phyloP scores from a whole-genome alignment of 768 basidiomycete species.

The Phlegmacium glaucopus region DNA sequence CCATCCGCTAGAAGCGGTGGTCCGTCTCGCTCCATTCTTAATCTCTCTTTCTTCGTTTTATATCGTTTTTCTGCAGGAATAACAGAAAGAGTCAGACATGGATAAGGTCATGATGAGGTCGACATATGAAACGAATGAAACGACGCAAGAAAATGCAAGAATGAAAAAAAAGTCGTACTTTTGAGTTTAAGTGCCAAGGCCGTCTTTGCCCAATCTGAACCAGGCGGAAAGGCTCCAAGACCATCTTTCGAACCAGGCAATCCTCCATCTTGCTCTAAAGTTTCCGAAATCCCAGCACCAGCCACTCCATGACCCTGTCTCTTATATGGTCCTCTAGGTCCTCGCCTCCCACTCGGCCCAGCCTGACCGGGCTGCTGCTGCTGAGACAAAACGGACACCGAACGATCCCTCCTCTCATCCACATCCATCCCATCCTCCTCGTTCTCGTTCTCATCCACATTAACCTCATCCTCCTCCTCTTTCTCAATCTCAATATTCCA shows the following conservation, averaged over 20 bases:
- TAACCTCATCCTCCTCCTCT: conserved; percentile 45
- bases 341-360: conserved; percentile 30
- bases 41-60: conserved; percentile 75
- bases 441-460: conserved; percentile 38
- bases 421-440: conserved; percentile 44
- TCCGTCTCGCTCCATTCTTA: conserved; percentile 74
- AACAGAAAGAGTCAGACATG: not conserved
- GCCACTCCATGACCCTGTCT: conserved; percentile 31
- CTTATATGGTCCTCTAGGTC: conserved; percentile 52
- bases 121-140: too few relatives aligned
- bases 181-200: conserved; percentile 76
- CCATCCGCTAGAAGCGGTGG: conserved; percentile 71
- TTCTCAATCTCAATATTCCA: conserved; percentile 82
- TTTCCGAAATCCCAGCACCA: conserved; percentile 32
- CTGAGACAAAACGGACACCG: conserved; percentile 45
- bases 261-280: conserved; percentile 66
- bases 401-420: conserved; percentile 40
- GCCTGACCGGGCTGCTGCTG: conserved; percentile 34
- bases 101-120: too few relatives aligned
- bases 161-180: conserved; percentile 36
- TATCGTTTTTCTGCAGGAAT: conserved; percentile 61
- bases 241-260: conserved; percentile 79
- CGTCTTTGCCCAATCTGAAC: conserved; percentile 66
- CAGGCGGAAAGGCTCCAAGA: conserved; percentile 66
- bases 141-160: too few relatives aligned